phyloP scores from a whole-genome alignment of 768 basidiomycete species.

The Strobilomyces echinocephalus region DNA sequence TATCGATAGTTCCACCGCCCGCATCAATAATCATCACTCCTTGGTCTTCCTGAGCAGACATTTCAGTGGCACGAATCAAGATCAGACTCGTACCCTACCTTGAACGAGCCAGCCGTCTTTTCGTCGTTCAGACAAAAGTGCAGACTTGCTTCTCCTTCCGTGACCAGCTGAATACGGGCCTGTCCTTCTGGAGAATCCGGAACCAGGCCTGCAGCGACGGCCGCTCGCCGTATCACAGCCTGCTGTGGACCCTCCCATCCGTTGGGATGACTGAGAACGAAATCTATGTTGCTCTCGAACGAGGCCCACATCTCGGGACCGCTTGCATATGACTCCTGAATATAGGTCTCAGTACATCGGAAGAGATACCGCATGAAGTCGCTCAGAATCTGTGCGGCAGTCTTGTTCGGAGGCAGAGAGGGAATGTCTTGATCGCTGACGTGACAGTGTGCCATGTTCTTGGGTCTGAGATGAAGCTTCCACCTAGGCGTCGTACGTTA shows the following conservation, averaged over 20 bases:
- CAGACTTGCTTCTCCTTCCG: constrained; percentile 52
- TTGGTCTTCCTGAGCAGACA: constrained; percentile 34
- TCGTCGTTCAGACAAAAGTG: constrained; percentile 44
- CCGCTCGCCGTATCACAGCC: constrained; percentile 40
- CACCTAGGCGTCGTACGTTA: constrained; percentile 24
- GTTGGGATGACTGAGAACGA: constrained; percentile 45
- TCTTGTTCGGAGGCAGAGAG: constrained; percentile 40
- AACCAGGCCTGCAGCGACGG: constrained; percentile 38
- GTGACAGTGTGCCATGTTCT: constrained; percentile 15
- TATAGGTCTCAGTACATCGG: constrained; percentile 38
- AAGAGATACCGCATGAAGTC: constrained; percentile 50
- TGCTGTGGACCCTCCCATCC: constrained; percentile 47
- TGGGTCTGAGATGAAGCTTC: constrained; percentile 35
- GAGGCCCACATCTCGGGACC: constrained; percentile 40
- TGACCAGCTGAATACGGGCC: constrained; percentile 40
- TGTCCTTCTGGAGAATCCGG: constrained; percentile 34
- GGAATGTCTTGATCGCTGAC: constrained; percentile 35
- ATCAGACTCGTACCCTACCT: constrained; percentile 9
- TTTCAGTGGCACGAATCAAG: neutral
- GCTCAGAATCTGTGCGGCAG: constrained; percentile 39
- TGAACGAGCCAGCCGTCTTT: constrained; percentile 26
- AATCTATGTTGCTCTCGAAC: constrained; percentile 38
- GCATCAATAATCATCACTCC: constrained; percentile 56
- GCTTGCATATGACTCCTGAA: constrained; percentile 42
- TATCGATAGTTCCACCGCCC: constrained; percentile 59